Conservation (phyloP, 768 basidiomycete species). For the Phallus indusiatus region DNA sequence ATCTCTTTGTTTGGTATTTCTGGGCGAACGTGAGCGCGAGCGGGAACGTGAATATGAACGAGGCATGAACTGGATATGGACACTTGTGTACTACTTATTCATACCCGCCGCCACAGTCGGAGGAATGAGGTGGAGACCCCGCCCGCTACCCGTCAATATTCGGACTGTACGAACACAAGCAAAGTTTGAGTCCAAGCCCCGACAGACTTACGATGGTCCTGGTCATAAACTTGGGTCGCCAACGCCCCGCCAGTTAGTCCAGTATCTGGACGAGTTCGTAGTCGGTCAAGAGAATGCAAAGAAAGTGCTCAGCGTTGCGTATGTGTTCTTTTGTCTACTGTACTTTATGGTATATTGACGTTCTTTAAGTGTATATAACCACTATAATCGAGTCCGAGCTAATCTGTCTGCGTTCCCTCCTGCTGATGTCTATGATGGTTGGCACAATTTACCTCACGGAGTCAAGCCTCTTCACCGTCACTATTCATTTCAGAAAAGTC, state of each 20-base stretch:
- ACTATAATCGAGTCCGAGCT: conserved; percentile 80
- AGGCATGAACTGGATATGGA: conserved; percentile 16
- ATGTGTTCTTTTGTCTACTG: conserved; percentile 3
- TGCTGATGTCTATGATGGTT: conserved; percentile 19
- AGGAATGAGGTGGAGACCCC: conserved; percentile 17
- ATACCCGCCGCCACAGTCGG: conserved; percentile 3
- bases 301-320: conserved; percentile 92
- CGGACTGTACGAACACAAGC: conserved; percentile 50
- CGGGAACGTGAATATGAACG: conserved; percentile 14
- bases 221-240: conserved; percentile 38
- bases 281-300: conserved; percentile 90
- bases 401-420: conserved; percentile 44
- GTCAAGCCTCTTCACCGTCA: conserved; percentile 12
- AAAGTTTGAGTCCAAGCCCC: conserved; percentile 31
- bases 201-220: conserved; percentile 24
- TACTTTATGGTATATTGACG: neutral
- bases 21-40: conserved; percentile 35
- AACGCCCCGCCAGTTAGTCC: conserved; percentile 63
- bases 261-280: conserved; percentile 82
- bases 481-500: conserved; percentile 22
- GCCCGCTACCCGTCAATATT: conserved; percentile 19
- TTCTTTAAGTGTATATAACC: conserved; percentile 73
- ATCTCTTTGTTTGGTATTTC: conserved; percentile 2
- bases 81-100: neutral
- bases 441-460: conserved; percentile 4